Conservation (phyloP, 139 green algal species). For the Micractinium conductrix region DNA sequence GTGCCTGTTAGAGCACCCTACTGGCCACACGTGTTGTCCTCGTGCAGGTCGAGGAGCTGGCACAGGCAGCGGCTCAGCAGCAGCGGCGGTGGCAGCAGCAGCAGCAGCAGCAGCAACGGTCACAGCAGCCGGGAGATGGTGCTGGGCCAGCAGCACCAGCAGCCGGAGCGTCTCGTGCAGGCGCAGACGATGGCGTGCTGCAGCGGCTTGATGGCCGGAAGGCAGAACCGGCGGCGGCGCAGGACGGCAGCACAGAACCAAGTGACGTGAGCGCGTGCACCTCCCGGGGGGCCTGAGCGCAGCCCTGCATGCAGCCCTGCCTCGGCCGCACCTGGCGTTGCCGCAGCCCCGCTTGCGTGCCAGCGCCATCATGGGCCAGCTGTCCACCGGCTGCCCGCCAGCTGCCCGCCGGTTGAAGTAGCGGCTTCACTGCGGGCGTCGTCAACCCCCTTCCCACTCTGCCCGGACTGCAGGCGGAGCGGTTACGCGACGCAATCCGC, state of each 20-base stretch:
- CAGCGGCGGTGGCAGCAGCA: neutral
- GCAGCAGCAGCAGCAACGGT: neutral
- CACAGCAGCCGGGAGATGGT: neutral
- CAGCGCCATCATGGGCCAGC: too few relatives aligned
- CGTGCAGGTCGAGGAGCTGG: neutral
- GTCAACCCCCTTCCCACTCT: too few relatives aligned
- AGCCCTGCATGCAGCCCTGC: too few relatives aligned
- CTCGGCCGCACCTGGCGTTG: too few relatives aligned
- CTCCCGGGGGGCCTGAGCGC: too few relatives aligned
- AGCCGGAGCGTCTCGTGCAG: neutral
- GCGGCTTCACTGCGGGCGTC: too few relatives aligned
- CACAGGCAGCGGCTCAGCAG: neutral
- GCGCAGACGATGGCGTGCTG: neutral
- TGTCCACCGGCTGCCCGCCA: too few relatives aligned
- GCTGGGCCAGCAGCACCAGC: neutral
- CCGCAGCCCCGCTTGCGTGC: neutral
- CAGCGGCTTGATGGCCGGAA: too few relatives aligned
- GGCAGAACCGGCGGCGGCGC: too few relatives aligned
- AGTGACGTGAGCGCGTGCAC: neutral
- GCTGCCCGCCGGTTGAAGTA: too few relatives aligned
- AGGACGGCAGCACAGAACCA: neutral
- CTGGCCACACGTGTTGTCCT: neutral
- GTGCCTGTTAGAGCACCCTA: neutral
- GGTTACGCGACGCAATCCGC: neutral
- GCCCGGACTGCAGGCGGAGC: conserved; percentile 4